Evolutionary conservation across 306 rosid species (phyloP), one percentile per base, ranked within the genome.

Genomic region (Purshia tridentata): DNA sequence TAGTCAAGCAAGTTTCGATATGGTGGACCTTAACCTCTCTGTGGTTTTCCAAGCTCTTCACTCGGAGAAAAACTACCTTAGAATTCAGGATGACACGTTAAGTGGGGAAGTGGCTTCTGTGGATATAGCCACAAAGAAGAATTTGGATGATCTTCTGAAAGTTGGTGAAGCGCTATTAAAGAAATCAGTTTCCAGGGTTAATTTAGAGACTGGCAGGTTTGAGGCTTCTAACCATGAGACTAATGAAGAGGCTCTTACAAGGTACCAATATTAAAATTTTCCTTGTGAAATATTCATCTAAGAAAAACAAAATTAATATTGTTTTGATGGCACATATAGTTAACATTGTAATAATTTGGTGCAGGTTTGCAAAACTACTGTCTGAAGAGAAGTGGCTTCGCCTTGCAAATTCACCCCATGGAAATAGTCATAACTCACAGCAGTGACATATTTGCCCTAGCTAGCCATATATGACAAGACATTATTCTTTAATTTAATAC

Each of bases 61-160:
- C 22, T 76, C 82, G 4, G 80, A 85, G 51, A 23, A 76, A 7
- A 78, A 65, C 49, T 89, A 89, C 55, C 83, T 89, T 23, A 80
- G 90, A 57, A 39, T 67, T 45, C 77, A 89, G 92, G 90, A 90
- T n/a, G 88, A 87, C 77, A 51, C 84, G 6, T 70, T 90, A 64
- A 74, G 62, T 6, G 76, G 76, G 5, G 55, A 56, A 1, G 67
- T 80, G 54, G 9, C 48, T 2, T 66, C 83, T 0, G 76, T 86
- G 42, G 89, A 81, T 29, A 46, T 80, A 65, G 76, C 80, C 22
- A 81, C 77, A 16, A 9, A 61, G 63, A 77, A 57, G 76, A 82
- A 84, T 63, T 1, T 90, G 86, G 72, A 76, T 5, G 81, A 72
- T 71, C 92, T 90, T 56, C 86, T 72, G 51, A 37, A 68, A 35